Percentiles rank a stretch among this genome's conserved stretches.
phyloP scores from a whole-genome alignment of 345 rosid species.

The Limnanthes douglasii region DNA sequence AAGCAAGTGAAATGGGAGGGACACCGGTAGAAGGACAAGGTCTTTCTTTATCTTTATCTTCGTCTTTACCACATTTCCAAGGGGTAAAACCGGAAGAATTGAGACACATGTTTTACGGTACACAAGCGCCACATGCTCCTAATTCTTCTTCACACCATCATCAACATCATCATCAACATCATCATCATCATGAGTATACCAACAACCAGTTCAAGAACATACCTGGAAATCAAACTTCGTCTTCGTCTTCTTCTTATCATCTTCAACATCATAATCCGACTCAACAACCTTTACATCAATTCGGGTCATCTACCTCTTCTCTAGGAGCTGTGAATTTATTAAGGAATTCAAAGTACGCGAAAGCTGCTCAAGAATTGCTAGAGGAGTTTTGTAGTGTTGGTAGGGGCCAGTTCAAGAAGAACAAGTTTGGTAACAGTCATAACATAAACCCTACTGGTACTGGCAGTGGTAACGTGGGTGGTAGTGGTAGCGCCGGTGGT shows the following conservation, averaged over 20 bases:
- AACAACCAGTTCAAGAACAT: constrained; percentile 14
- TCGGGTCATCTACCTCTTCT: constrained; percentile 26
- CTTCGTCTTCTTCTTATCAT: constrained; percentile 23
- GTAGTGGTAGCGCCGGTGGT: constrained; percentile 20
- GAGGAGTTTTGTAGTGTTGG: constrained; percentile 96
- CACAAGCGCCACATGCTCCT: constrained; percentile 4
- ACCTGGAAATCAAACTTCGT: too few relatives aligned
- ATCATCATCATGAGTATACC: too few relatives aligned
- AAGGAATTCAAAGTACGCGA: constrained; percentile 65
- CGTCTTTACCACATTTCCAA: constrained; percentile 63
- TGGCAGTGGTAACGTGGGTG: constrained; percentile 17
- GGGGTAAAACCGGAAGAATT: constrained; percentile 79
- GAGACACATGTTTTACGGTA: constrained; percentile 17
- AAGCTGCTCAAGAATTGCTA: constrained; percentile 69
- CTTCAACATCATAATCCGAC: constrained; percentile 29
- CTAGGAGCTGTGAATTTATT: constrained; percentile 42
- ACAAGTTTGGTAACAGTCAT: constrained; percentile 19
- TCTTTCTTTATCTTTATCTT: constrained; percentile 69
- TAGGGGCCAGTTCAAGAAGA: constrained; percentile 62
- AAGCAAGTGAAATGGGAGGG: constrained; percentile 34
- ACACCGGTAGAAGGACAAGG: constrained; percentile 62
- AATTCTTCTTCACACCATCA: constrained; percentile 13
- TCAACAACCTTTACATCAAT: background rate
- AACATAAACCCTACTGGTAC: constrained; percentile 53
- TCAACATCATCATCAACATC: too few relatives aligned